phyloP scores from a whole-genome alignment of 2,329 filamentous ascomycete species.

The Aspergillus calidoustus region DNA sequence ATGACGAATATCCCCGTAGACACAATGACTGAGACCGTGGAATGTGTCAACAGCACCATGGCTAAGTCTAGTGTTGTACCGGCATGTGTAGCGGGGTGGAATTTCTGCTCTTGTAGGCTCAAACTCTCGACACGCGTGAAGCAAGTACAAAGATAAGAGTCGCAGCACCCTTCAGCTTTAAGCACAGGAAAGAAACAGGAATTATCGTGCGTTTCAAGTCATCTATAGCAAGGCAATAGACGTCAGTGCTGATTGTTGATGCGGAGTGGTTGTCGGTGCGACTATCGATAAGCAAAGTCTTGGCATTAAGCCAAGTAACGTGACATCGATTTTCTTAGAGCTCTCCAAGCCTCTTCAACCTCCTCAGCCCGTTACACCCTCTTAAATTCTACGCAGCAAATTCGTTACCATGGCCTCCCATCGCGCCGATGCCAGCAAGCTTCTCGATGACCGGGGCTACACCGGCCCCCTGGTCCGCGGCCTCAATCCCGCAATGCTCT shows the following conservation, averaged over 20 bases:
- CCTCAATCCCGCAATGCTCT: slow-evolving; percentile 90
- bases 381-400: slow-evolving; percentile 50
- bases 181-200: background rate
- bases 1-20: slow-evolving; percentile 63
- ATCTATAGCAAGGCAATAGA: background rate
- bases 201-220: background rate
- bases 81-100: background rate
- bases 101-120: background rate
- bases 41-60: slow-evolving; percentile 53
- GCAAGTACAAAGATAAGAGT: background rate
- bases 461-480: slow-evolving; percentile 77
- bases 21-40: slow-evolving; percentile 49
- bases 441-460: slow-evolving; percentile 91
- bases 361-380: slow-evolving; percentile 15
- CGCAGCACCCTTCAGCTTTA: background rate
- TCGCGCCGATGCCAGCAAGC: slow-evolving; percentile 74
- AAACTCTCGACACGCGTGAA: too few relatives aligned
- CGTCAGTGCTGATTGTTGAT: slow-evolving; percentile 6
- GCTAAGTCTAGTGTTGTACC: slow-evolving; percentile 16
- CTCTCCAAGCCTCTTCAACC: slow-evolving; percentile 10
- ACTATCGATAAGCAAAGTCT: slow-evolving; percentile 45
- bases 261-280: slow-evolving; percentile 35
- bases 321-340: slow-evolving; percentile 12
- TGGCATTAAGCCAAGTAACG: slow-evolving; percentile 24
- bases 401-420: slow-evolving; percentile 56